Base-by-base conservation (phyloP, 306 rosid genomes). In the Dalbergia cochinchinensis region DNA sequence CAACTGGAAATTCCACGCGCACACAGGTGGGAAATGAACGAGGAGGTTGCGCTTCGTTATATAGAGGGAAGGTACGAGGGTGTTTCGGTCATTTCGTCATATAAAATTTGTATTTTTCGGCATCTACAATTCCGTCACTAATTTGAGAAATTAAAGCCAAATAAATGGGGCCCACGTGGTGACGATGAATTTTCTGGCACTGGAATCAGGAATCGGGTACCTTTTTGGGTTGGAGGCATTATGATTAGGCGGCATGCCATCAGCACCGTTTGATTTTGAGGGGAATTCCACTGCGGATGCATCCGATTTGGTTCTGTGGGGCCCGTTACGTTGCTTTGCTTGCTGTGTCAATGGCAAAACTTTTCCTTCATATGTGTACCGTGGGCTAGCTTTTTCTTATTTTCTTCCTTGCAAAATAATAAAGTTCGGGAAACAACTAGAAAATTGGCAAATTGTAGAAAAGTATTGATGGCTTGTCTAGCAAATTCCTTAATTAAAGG, bases 41-140 rank as follows among this genome's bases (percentile, higher is more conserved):
- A 4, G 10, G 4, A 31, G 44, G 0, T 35, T 5, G 85, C 20
- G 77, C 16, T 18, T 80, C 5, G 16, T 74, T 86, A 80, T 83
- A 90, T 90, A 83, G 91, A 64, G 8, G 15, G 44, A 35, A 50
- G 19, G 19, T 9, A 11, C 0, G 75, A 58, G 95, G 93, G 82
- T 6, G 55, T 0, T 65, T 0, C 3, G 6, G 97, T 85, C 78
- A 74, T 86, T 92, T 69, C 2, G 0, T 0, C 0, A 0, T 0
- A 6, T 37, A 7, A 15, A 44, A 62, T 33, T 16, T 37, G 7
- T 65, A 62, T n/a, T 22, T 41, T n/a, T 15, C 0, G n/a, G 35
- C 51, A 35, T 86, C 60, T 65, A 53, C 59, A 51, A 71, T 55
- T 71, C 79, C 78, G 85, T 74, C 83, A 66, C 51, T 48, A 5